Evolutionary conservation across 352 stramenopile genomes (phyloP).

Genomic region (Phytophthora capsici): DNA sequence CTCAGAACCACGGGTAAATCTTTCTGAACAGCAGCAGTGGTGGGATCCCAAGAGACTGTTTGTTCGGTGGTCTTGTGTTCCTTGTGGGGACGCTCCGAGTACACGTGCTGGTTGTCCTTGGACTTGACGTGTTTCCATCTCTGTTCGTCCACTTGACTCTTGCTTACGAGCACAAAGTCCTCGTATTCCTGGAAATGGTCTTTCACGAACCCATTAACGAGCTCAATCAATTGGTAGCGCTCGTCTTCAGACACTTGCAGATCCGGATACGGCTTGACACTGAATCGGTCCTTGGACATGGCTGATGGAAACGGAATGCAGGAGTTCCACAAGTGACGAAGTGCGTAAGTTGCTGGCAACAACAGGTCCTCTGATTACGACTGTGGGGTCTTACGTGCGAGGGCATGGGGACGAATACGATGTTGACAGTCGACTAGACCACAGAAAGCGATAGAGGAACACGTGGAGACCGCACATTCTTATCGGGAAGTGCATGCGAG

Average conservation of each 20-base stretch:
- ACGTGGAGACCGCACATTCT: too few species aligned
- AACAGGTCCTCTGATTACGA: too few species aligned
- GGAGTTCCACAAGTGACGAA: neutral
- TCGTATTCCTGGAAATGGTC: conserved; percentile 44
- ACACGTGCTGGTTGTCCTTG: conserved; percentile 30
- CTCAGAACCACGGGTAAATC: conserved; percentile 27
- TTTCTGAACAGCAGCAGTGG: neutral
- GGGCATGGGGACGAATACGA: too few species aligned
- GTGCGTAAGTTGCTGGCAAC: too few species aligned
- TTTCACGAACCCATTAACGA: conserved; percentile 27
- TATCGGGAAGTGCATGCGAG: too few species aligned
- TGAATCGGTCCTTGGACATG: conserved; percentile 32
- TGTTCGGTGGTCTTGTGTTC: neutral
- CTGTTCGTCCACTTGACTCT: conserved; percentile 26
- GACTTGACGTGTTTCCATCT: conserved; percentile 46
- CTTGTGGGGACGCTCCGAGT: conserved; percentile 4
- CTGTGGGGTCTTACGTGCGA: too few species aligned
- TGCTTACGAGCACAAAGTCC: conserved; percentile 28
- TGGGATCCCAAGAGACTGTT: conserved; percentile 7
- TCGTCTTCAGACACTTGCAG: conserved; percentile 20
- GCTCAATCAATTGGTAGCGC: conserved; percentile 20
- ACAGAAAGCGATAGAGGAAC: too few species aligned
- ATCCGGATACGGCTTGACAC: conserved; percentile 25
- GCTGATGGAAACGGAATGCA: neutral
- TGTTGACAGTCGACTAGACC: too few species aligned